Percentiles rank a stretch among this genome's conserved stretches.
These are phyloP conservation scores for Vararia minispora DNA, from an alignment of 768 basidiomycete species.

Conservation along the genomic window DNA sequence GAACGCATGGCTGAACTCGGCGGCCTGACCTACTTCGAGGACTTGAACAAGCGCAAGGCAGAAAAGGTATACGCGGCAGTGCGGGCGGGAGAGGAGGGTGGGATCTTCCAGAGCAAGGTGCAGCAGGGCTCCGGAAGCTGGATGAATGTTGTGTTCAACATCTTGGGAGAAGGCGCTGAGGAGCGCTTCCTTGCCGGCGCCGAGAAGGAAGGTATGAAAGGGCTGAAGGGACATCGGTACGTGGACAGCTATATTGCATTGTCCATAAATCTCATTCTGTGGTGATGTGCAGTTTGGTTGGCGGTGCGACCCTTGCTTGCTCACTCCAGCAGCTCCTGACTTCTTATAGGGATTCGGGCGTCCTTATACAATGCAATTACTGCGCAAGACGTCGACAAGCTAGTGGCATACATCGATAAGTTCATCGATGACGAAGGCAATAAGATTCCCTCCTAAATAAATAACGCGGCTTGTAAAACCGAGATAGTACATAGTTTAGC, in stretches of 20 bases:
- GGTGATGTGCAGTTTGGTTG: slow-evolving; percentile 8
- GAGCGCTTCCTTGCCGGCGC: slow-evolving; percentile 74
- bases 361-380: slow-evolving; percentile 87
- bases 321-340: neutral
- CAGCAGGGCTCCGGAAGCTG: slow-evolving; percentile 69
- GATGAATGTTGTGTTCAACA: slow-evolving; percentile 92
- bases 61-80: slow-evolving; percentile 66
- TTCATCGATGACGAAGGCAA: slow-evolving; percentile 25
- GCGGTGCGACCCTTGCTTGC: slow-evolving; percentile 6
- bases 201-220: slow-evolving; percentile 67
- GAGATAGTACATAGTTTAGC: no score
- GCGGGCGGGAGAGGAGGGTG: slow-evolving; percentile 56
- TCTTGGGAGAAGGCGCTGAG: slow-evolving; percentile 63
- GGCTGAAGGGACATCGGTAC: slow-evolving; percentile 87
- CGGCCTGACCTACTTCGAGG: slow-evolving; percentile 54
- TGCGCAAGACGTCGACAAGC: slow-evolving; percentile 54
- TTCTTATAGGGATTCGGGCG: slow-evolving; percentile 52
- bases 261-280: neutral
- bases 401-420: slow-evolving; percentile 49
- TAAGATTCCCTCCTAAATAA: neutral
- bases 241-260: slow-evolving; percentile 21
- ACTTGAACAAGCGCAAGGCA: slow-evolving; percentile 60
- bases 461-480: neutral
- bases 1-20: slow-evolving; percentile 54
- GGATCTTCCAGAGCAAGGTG: slow-evolving; percentile 64